Evolutionary conservation across 148 eudicot genomes (phyloP).

Genomic region (Mesembryanthemum crystallinum): DNA sequence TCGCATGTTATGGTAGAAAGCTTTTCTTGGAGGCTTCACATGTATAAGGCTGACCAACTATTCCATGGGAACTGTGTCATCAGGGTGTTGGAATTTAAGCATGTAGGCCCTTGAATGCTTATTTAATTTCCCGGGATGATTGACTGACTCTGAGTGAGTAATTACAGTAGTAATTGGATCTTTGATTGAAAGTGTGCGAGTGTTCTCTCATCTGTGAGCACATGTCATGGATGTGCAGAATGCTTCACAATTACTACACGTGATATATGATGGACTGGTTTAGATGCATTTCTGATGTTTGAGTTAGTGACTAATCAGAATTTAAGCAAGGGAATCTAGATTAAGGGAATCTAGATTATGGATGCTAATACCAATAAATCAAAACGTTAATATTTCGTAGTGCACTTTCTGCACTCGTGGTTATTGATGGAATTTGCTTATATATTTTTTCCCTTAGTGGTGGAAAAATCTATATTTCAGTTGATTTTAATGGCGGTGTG

Average conservation of each 20-base stretch:
- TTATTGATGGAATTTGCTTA: not conserved
- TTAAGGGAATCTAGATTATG: not conserved
- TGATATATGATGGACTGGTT: not conserved
- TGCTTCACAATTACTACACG: not conserved
- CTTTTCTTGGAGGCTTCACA: constrained; percentile 7
- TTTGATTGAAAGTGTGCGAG: not conserved
- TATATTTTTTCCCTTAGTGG: not conserved
- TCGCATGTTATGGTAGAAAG: constrained; percentile 16
- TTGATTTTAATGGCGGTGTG: no score
- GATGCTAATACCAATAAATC: not conserved
- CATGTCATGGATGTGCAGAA: not conserved
- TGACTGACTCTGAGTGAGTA: not conserved
- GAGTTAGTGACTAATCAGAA: not conserved
- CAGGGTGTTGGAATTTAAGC: no score
- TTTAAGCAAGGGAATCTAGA: no score
- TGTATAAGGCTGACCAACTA: constrained; percentile 17
- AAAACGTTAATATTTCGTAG: not conserved
- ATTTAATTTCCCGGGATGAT: not conserved
- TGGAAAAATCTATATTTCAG: not conserved
- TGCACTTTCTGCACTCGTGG: not conserved
- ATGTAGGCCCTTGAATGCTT: not conserved
- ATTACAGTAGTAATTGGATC: not conserved
- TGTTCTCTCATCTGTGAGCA: no score
- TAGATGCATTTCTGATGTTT: not conserved
- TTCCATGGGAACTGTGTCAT: no score